Conservation (phyloP, 2,329 filamentous ascomycete species). For the Nemania diffusa region DNA sequence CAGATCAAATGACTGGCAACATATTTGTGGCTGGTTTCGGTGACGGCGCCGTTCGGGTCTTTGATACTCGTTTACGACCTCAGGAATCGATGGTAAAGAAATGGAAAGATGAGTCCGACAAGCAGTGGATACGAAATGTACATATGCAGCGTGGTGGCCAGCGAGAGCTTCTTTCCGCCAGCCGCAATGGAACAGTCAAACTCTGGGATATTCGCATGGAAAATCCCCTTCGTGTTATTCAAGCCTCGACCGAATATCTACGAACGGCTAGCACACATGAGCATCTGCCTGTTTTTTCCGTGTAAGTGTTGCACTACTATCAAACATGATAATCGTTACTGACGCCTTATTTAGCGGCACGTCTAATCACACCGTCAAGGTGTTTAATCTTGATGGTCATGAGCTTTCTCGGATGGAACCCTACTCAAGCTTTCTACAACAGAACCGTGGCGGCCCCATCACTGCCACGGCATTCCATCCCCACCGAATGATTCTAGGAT, state of each 20-base stretch:
- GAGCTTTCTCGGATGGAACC: constrained; percentile 87
- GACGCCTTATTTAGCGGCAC: constrained; percentile 73
- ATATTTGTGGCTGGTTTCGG: constrained; percentile 97
- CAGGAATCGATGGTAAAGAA: constrained; percentile 94
- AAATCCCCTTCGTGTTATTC: constrained; percentile 76
- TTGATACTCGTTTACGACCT: constrained; percentile 85
- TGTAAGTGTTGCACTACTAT: constrained; percentile 67
- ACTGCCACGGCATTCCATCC: constrained; percentile 94
- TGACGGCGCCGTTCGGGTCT: constrained; percentile 92
- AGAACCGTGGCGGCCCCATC: constrained; percentile 83
- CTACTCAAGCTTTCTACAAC: constrained; percentile 86
- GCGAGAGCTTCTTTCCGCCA: constrained; percentile 89
- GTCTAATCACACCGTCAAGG: constrained; percentile 86
- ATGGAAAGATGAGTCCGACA: constrained; percentile 88
- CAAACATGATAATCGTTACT: constrained; percentile 37
- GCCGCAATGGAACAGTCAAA: constrained; percentile 91
- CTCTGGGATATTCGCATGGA: constrained; percentile 97
- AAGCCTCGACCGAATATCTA: constrained; percentile 79
- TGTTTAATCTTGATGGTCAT: constrained; percentile 87
- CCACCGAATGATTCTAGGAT: constrained; percentile 90
- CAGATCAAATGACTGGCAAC: constrained; percentile 96
- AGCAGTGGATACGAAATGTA: constrained; percentile 94
- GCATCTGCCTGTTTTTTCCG: constrained; percentile 93
- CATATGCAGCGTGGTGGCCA: constrained; percentile 97
- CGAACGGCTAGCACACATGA: constrained; percentile 93